phyloP scores from a whole-genome alignment of 2,329 filamentous ascomycete genomes.

The Cordyceps cicadae region DNA sequence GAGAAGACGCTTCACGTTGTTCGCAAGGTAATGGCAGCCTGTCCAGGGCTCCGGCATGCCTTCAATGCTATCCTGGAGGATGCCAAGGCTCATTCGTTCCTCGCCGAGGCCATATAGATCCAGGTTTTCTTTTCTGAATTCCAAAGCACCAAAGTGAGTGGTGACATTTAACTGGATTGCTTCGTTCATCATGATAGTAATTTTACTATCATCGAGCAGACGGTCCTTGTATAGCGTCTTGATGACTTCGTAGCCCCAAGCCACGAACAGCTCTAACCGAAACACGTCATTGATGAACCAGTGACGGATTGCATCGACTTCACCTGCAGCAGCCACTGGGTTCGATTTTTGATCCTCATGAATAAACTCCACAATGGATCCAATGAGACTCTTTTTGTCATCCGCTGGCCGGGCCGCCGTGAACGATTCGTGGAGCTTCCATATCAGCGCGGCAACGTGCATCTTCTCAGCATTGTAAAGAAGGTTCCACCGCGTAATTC shows the following conservation, averaged over 20 bases:
- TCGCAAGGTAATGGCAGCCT: slow-evolving; percentile 54
- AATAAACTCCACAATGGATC: slow-evolving; percentile 67
- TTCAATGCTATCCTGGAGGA: slow-evolving; percentile 56
- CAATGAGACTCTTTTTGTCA: slow-evolving; percentile 61
- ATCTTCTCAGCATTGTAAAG: slow-evolving; percentile 90
- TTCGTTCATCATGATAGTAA: slow-evolving; percentile 56
- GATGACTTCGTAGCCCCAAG: slow-evolving; percentile 70
- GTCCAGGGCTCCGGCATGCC: slow-evolving; percentile 81
- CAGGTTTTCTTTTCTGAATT: slow-evolving; percentile 65
- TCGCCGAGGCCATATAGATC: slow-evolving; percentile 63
- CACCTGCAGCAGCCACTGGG: slow-evolving; percentile 54
- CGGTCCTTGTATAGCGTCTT: slow-evolving; percentile 61
- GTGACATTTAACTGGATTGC: slow-evolving; percentile 59
- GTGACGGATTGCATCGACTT: slow-evolving; percentile 71
- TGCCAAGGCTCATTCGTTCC: slow-evolving; percentile 57
- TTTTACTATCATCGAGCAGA: slow-evolving; percentile 43
- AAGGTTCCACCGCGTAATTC: slow-evolving; percentile 65
- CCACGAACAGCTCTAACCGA: slow-evolving; percentile 64
- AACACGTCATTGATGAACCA: slow-evolving; percentile 76
- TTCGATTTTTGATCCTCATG: slow-evolving; percentile 68
- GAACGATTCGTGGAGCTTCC: slow-evolving; percentile 70
- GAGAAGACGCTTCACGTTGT: slow-evolving; percentile 52
- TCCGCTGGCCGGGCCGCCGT: slow-evolving; percentile 50
- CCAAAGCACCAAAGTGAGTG: slow-evolving; percentile 45
- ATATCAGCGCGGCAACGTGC: slow-evolving; percentile 66